Base-by-base conservation (phyloP, 352 stramenopile species). In the Phytopythium boreale region DNA sequence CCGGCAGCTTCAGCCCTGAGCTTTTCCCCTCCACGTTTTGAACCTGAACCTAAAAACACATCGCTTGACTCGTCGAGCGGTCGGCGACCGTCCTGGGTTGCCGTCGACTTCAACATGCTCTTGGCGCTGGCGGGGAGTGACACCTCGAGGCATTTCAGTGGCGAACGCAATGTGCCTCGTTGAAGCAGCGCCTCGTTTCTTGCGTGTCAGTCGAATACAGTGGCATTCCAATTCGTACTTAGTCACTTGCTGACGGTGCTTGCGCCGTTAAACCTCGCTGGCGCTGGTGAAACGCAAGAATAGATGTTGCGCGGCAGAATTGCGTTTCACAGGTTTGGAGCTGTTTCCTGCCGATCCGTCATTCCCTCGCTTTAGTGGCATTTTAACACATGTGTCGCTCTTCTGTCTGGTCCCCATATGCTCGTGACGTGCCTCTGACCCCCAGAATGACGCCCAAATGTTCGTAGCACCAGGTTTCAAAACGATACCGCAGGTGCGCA, bases 141-240 rank as follows among this genome's bases (percentile, higher is more conserved):
- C 51, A 58, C 29, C 51, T 7, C 20, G 29, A 15, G n/a, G 27
- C 51, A 37, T 58, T 59, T 71, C 62, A 39, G 56, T 49, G 37
- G 39, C 53, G 57, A 43, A 69, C 60, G 66, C 61, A 68, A 71
- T 51, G 56, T 72, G 24, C 31, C 51, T 58, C 31, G 55, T 60
- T 60, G 55, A 60, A 60, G 31, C 26, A 19, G 39, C 15, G 37
- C 15, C 19, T 12, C 55, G 20, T 36, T 58, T 20, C 55, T 64
- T 75, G 68, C 68, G 68, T 63, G 46, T 75, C 68, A 53, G n/a
- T 4, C 49, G 68, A 73, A 64, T 63, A 61, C 62, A 49, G 36
- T 44, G 47, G 14, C 37, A 15, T n/a, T 59, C 27, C 17, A 9
- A 64, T 26, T 70, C 67, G 67, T 24, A 73, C 67, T 73, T 73